phyloP scores from a whole-genome alignment of 208 protist genomes.

The Crithidia sp. region DNA sequence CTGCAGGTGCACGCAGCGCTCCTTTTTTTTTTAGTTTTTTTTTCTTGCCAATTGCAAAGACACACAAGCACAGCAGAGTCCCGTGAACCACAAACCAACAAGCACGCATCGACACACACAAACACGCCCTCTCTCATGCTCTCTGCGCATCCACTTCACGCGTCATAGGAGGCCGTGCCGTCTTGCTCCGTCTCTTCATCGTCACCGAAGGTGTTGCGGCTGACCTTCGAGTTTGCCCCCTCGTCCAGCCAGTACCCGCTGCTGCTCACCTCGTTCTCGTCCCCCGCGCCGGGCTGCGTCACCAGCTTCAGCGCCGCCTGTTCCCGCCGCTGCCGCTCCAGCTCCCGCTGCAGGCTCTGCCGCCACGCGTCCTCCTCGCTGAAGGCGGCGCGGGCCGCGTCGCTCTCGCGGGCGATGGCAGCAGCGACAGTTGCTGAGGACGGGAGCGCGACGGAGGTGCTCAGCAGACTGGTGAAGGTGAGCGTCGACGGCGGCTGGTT shows the following conservation, averaged over 20 bases:
- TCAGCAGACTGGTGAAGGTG: slow-evolving; percentile 22
- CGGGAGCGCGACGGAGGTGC: slow-evolving; percentile 1
- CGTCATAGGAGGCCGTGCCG: background rate
- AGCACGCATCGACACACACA: too few species aligned
- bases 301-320: slow-evolving; percentile 37
- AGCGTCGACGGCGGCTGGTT: background rate
- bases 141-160: too few species aligned
- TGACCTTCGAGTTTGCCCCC: slow-evolving; percentile 13
- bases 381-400: slow-evolving; percentile 29
- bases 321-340: slow-evolving; percentile 32
- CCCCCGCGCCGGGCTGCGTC: background rate
- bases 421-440: background rate
- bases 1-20: too few species aligned
- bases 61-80: too few species aligned
- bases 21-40: too few species aligned
- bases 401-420: background rate
- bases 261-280: slow-evolving; percentile 20
- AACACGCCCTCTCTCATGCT: too few species aligned
- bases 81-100: too few species aligned
- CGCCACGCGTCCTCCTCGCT: slow-evolving; percentile 35
- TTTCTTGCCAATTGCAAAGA: too few species aligned
- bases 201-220: slow-evolving; percentile 5
- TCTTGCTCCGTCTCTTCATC: slow-evolving; percentile 29
- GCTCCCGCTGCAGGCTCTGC: slow-evolving; percentile 32
- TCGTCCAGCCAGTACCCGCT: slow-evolving; percentile 32